These are phyloP conservation scores for Stentor roeselii DNA, from an alignment of 73 alveolate species.

Conservation along the genomic window DNA sequence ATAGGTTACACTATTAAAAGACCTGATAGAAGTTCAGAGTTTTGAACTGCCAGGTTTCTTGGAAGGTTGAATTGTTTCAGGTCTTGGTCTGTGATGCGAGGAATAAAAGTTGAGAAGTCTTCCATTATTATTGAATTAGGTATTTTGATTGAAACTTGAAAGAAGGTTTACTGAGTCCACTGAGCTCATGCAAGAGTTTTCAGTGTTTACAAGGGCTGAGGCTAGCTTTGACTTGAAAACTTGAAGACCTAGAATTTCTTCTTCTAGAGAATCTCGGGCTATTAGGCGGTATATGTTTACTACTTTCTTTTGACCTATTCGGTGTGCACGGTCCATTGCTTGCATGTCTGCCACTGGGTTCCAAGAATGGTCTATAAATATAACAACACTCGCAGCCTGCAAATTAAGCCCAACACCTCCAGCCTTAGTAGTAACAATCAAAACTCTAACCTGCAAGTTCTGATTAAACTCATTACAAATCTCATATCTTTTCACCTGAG, in stretches of 20 bases:
- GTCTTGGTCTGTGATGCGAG: no score
- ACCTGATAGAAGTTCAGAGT: no score
- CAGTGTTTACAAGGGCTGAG: slow-evolving; percentile 73
- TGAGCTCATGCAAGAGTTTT: slow-evolving; percentile 41
- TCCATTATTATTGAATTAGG: no score
- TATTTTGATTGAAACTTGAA: background rate
- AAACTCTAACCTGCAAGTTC: slow-evolving; percentile 78
- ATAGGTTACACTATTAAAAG: no score
- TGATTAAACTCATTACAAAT: slow-evolving; percentile 89
- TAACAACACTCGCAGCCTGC: slow-evolving; percentile 98
- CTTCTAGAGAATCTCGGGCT: slow-evolving; percentile 90
- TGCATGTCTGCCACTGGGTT: slow-evolving; percentile 97
- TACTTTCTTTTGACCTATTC: slow-evolving; percentile 97
- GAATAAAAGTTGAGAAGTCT: no score
- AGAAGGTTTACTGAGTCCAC: slow-evolving; percentile 21
- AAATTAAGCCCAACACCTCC: slow-evolving; percentile 99
- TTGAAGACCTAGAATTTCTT: slow-evolving; percentile 91
- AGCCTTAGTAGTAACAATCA: slow-evolving; percentile 92
- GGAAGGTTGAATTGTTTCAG: no score
- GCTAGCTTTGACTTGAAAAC: slow-evolving; percentile 88
- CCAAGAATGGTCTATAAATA: slow-evolving; percentile 99
- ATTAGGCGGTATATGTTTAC: slow-evolving; percentile 97
- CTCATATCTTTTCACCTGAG: slow-evolving; percentile 47
- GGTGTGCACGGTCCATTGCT: slow-evolving; percentile 99
- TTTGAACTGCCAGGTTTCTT: no score